Percentiles rank a stretch among this genome's conserved stretches.
Conservation (phyloP, 2,329 filamentous ascomycete species). For the Penicillium freii region DNA sequence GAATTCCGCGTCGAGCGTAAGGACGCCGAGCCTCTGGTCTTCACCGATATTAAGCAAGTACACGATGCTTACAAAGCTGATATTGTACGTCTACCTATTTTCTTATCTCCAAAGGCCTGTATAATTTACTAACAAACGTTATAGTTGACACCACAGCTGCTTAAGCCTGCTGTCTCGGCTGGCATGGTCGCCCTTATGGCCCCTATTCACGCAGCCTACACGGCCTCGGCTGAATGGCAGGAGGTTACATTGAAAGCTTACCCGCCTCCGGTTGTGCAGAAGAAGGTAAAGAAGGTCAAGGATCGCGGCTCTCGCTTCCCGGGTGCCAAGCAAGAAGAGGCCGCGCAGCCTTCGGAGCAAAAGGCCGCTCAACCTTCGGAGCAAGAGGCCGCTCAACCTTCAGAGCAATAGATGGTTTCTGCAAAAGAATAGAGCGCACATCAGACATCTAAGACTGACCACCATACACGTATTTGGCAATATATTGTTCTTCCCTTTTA, state of each 20-base stretch:
- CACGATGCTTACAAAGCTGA: constrained; percentile 79
- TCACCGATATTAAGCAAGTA: constrained; percentile 71
- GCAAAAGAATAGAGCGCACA: background rate
- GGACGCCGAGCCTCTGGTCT: constrained; percentile 73
- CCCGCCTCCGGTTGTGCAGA: constrained; percentile 63
- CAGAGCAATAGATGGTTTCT: background rate
- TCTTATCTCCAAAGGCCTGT: background rate
- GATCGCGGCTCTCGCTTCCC: constrained; percentile 65
- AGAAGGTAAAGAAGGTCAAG: constrained; percentile 75
- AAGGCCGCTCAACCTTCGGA: background rate
- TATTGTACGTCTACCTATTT: constrained; percentile 54
- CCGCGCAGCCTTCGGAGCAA: background rate
- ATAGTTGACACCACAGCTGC: constrained; percentile 75
- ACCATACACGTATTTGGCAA: background rate
- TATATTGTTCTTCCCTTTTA: background rate
- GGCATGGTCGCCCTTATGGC: constrained; percentile 71
- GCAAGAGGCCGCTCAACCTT: background rate
- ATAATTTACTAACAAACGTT: constrained; percentile 7
- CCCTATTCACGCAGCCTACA: constrained; percentile 73
- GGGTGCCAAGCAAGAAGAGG: constrained; percentile 11
- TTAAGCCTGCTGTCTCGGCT: constrained; percentile 79
- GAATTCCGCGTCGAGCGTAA: constrained; percentile 67
- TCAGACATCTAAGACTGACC: background rate
- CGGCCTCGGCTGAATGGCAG: constrained; percentile 75
- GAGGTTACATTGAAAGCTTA: constrained; percentile 75